Conservation (phyloP, 768 basidiomycete species). For the Suillus americanus region DNA sequence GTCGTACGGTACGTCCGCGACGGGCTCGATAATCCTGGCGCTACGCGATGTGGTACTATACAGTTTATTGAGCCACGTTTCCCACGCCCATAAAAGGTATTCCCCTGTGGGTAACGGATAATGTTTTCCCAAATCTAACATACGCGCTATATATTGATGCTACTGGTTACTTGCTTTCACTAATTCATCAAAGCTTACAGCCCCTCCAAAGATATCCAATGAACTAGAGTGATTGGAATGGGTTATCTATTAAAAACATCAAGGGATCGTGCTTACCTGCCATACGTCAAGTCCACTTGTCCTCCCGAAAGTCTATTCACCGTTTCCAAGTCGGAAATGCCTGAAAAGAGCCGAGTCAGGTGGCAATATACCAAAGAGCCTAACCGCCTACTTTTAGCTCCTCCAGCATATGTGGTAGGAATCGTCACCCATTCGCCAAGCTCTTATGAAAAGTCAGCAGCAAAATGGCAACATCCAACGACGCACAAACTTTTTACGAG, state of each 20-base stretch:
- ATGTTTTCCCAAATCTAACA: not conserved
- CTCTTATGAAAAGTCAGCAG: conserved; percentile 42
- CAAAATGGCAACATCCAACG: not conserved
- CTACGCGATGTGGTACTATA: conserved; percentile 33
- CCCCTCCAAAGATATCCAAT: conserved; percentile 72
- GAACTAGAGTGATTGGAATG: conserved; percentile 36
- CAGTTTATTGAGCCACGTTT: conserved; percentile 44
- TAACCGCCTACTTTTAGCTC: conserved; percentile 72
- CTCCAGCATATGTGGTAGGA: conserved; percentile 96
- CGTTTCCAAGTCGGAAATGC: conserved; percentile 74
- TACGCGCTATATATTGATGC: not conserved
- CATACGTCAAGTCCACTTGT: conserved; percentile 52
- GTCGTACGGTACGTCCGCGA: conserved; percentile 30
- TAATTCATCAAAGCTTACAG: conserved; percentile 59
- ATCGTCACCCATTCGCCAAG: conserved; percentile 91
- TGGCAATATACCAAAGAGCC: not conserved
- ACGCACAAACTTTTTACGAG: conserved; percentile 69
- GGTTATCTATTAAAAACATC: not conserved
- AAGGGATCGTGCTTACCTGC: conserved; percentile 30
- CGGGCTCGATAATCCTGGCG: conserved; percentile 26
- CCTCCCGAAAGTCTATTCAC: conserved; percentile 82
- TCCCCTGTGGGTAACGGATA: conserved; percentile 2
- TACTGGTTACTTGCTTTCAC: conserved; percentile 32
- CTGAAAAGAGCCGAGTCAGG: conserved; percentile 37
- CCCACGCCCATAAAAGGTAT: conserved; percentile 25